Percentiles rank a stretch among this genome's conserved stretches.
phyloP scores from a whole-genome alignment of 2,329 filamentous ascomycete species.

The Pestalotiopsis sp. region DNA sequence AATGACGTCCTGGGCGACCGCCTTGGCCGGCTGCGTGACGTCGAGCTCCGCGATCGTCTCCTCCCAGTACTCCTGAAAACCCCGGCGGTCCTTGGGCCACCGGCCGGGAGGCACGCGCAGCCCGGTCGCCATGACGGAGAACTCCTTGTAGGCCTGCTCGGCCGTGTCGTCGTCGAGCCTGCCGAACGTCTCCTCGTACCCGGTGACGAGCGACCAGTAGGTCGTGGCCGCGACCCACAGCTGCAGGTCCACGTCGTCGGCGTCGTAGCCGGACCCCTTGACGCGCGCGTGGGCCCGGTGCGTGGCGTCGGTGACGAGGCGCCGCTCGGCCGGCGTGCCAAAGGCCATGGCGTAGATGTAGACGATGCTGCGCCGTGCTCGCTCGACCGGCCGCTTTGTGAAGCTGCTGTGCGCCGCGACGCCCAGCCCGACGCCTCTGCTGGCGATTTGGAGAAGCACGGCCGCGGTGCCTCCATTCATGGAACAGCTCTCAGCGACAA shows the following conservation, averaged over 20 bases:
- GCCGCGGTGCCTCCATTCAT: conserved; percentile 6
- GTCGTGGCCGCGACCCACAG: conserved; percentile 20
- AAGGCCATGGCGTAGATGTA: conserved; percentile 20
- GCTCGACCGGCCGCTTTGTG: conserved; percentile 11
- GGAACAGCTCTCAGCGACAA: conserved; percentile 13
- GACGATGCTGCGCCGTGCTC: conserved; percentile 3
- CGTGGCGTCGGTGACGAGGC: conserved; percentile 15
- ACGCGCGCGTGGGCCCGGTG: conserved; percentile 16
- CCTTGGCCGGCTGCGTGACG: conserved; percentile 8
- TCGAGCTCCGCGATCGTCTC: conserved; percentile 4
- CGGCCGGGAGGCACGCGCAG: conserved; percentile 18
- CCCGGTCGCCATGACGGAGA: conserved; percentile 18
- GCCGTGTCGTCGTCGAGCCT: conserved; percentile 12
- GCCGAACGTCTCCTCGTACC: conserved; percentile 16
- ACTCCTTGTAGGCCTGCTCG: conserved; percentile 18
- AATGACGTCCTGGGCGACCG: conserved; percentile 9
- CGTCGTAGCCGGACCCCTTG: conserved; percentile 17
- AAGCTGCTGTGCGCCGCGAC: conserved; percentile 14
- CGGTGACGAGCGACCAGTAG: conserved; percentile 14
- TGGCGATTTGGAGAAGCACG: conserved; percentile 10
- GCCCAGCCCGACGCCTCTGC: conserved; percentile 7
- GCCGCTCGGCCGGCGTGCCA: conserved; percentile 15
- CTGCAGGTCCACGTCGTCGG: conserved; percentile 18
- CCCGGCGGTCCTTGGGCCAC: conserved; percentile 15
- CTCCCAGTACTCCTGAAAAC: conserved; percentile 12